These are phyloP conservation scores for Aeminium ludgeri DNA, from an alignment of 495 filamentous ascomycete genomes.

Conservation along the genomic window DNA sequence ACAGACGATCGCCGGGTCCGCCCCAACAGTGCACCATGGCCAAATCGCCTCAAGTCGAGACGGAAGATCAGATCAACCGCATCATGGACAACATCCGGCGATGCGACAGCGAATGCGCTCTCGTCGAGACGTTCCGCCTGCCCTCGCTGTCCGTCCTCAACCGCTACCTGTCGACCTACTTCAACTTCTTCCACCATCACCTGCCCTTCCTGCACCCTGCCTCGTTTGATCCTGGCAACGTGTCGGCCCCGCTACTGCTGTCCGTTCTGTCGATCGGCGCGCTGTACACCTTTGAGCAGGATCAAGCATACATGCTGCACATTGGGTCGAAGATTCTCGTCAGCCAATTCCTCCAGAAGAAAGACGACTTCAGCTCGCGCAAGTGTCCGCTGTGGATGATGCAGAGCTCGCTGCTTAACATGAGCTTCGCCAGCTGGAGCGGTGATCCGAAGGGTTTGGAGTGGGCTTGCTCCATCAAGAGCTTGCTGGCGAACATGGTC, in stretches of 20 bases:
- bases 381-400: constrained; percentile 97
- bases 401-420: constrained; percentile 90
- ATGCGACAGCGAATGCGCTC: constrained; percentile 61
- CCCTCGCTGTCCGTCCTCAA: constrained; percentile 65
- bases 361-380: constrained; percentile 96
- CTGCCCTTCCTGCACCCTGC: constrained; percentile 90
- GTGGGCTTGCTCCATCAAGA: constrained; percentile 98
- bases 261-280: constrained; percentile 92
- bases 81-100: constrained; percentile 72
- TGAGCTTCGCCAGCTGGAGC: constrained; percentile 99
- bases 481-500: constrained; percentile 94
- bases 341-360: constrained; percentile 91
- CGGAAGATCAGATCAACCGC: constrained; percentile 63
- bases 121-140: constrained; percentile 77
- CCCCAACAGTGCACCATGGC: constrained; percentile 27
- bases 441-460: constrained; percentile 93
- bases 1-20: constrained; percentile 48
- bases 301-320: constrained; percentile 90
- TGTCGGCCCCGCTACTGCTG: constrained; percentile 66
- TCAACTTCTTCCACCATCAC: constrained; percentile 92
- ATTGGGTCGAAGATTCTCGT: constrained; percentile 93
- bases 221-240: constrained; percentile 65
- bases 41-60: constrained; percentile 32
- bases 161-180: constrained; percentile 85
- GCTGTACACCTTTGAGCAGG: constrained; percentile 90